These are phyloP conservation scores for Dioscorea zingiberensis DNA, from an alignment of 106 monocot species.

Conservation along the genomic window DNA sequence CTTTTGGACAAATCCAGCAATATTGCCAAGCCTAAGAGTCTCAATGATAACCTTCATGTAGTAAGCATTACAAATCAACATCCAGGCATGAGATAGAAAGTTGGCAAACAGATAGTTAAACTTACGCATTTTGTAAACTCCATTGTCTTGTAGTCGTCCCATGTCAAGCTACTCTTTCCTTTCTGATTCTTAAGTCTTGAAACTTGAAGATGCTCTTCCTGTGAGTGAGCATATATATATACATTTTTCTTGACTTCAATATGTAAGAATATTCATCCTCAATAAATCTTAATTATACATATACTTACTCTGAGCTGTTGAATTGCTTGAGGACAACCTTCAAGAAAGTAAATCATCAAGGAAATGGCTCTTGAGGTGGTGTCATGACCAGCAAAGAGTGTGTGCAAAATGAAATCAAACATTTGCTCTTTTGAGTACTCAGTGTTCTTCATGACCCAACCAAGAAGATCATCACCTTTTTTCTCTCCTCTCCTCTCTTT, in stretches of 20 bases:
- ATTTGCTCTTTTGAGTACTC: conserved; percentile 17
- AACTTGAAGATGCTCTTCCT: conserved; percentile 6
- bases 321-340: conserved; percentile 18
- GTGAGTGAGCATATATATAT: too few species aligned
- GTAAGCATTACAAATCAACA: too few species aligned
- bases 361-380: conserved; percentile 14
- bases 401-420: conserved; percentile 1
- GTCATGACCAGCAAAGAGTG: conserved; percentile 24
- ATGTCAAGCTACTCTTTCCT: background rate
- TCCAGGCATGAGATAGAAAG: too few species aligned
- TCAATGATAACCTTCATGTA: conserved; percentile 1
- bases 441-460: conserved; percentile 5
- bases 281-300: too few species aligned
- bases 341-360: conserved; percentile 20
- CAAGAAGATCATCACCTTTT: conserved; percentile 12
- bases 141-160: conserved; percentile 3
- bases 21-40: conserved; percentile 1
- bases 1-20: background rate
- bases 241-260: too few species aligned
- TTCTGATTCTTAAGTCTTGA: background rate
- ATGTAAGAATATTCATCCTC: too few species aligned
- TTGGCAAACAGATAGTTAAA: background rate
- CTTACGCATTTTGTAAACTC: conserved; percentile 6
- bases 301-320: background rate
- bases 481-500: background rate